phyloP scores from a whole-genome alignment of 78 protist species.

The Dictyostelium firmibasis region DNA sequence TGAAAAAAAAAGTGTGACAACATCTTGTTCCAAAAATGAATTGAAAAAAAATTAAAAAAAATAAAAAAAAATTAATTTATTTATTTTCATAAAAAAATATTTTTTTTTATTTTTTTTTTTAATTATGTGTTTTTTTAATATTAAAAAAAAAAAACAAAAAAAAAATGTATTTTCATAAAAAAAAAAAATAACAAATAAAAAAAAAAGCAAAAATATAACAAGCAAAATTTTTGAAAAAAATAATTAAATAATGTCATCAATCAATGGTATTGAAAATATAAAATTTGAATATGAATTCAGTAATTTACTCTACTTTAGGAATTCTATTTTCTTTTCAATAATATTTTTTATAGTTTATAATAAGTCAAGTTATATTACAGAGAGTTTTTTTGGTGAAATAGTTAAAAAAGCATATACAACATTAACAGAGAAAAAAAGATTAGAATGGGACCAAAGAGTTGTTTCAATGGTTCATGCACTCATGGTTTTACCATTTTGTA shows the following conservation, averaged over 20 bases:
- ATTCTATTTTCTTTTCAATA: background rate
- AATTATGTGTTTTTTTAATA: too few relatives aligned
- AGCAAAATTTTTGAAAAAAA: too few relatives aligned
- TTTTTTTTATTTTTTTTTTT: too few relatives aligned
- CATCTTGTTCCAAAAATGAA: too few relatives aligned
- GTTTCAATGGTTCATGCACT: constrained; percentile 39
- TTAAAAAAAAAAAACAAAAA: too few relatives aligned
- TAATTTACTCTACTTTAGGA: background rate
- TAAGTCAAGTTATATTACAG: background rate
- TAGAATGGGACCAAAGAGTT: constrained; percentile 45
- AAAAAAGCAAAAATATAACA: background rate
- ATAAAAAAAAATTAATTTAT: too few relatives aligned
- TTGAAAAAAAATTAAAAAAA: too few relatives aligned
- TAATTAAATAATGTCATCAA: background rate
- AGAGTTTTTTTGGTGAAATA: background rate
- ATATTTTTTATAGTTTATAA: background rate
- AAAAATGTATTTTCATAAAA: too few relatives aligned
- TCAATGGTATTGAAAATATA: background rate
- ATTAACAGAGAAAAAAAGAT: background rate
- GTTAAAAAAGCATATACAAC: background rate
- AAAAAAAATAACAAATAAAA: background rate
- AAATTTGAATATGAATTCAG: background rate
- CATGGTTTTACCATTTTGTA: background rate
- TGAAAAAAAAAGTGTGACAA: too few relatives aligned
- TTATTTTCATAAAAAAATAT: too few relatives aligned